phyloP scores from a whole-genome alignment of 2,329 filamentous ascomycete species.

The Bipolaris oryzae region DNA sequence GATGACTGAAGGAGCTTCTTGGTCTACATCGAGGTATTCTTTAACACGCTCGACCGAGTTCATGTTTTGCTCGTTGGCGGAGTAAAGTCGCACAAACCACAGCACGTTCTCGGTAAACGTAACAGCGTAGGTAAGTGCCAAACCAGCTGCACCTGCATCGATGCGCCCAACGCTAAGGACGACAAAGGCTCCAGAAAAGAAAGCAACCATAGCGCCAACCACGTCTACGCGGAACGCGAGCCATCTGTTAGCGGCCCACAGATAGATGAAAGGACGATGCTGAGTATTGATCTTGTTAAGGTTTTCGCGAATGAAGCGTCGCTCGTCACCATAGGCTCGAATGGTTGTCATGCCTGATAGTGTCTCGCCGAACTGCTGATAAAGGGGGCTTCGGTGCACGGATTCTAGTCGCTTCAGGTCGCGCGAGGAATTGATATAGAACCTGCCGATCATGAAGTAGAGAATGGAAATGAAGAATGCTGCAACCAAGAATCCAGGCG shows the following conservation, averaged over 20 bases:
- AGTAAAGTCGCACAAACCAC: conserved; percentile 94
- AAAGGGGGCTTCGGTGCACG: conserved; percentile 89
- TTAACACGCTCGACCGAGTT: conserved; percentile 97
- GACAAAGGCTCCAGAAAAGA: conserved; percentile 92
- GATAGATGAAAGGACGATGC: conserved; percentile 89
- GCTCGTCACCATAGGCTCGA: conserved; percentile 91
- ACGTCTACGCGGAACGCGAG: conserved; percentile 90
- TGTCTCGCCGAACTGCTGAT: conserved; percentile 98
- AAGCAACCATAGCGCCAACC: conserved; percentile 87
- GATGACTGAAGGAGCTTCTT: conserved; percentile 81
- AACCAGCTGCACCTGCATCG: conserved; percentile 88
- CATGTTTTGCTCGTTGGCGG: conserved; percentile 98
- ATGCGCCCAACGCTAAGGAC: conserved; percentile 81
- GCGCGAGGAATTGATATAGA: conserved; percentile 91
- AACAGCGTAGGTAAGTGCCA: conserved; percentile 94
- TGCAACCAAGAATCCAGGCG: conserved; percentile 87
- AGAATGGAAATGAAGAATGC: conserved; percentile 81
- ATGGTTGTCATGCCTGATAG: conserved; percentile 95
- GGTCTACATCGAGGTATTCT: conserved; percentile 95
- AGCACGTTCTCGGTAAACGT: conserved; percentile 96
- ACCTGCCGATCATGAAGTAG: conserved; percentile 81
- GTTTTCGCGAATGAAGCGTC: conserved; percentile 92
- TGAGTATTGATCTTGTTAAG: conserved; percentile 86
- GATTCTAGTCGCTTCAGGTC: conserved; percentile 96
- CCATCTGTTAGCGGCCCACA: conserved; percentile 98